Evolutionary conservation across 1,139 yeast species (phyloP), one percentile per base, ranked within the genome.

Genomic region (Lodderomyces parapsilosis): DNA sequence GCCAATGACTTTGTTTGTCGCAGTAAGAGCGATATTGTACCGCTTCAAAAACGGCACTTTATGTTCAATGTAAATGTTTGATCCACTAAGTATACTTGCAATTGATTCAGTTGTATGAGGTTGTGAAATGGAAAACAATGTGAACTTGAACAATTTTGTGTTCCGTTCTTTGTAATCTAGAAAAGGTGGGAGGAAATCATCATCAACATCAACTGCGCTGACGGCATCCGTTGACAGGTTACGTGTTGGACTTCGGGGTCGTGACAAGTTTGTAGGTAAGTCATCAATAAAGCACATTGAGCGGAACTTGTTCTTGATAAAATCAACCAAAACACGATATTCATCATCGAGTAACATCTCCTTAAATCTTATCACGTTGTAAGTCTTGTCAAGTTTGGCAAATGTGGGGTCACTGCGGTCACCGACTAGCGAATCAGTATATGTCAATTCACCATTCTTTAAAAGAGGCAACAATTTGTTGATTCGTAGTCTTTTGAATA

Each of bases 231-330:
- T 41, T 2, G 51, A 13, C 4, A 38, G 46, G 10, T 56, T 57
- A 28, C 55, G 55, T 3, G 49, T 47, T 1, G 61, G 59, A 13
- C 57, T 50, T 4, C 45, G 39, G 2, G 61, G 55, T 14, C 59
- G 42, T 7, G 55, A 49, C 20, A 56, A 41, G 8, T 46, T 53
- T 25, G 56, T 58, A 6, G 88, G 86, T 4, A 49, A 49, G 19
- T 65, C 79, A 5, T 80, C 63, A 24, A 83, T 58, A 6, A 83
- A 70, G 53, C 86, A 75, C 53, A 75, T 58, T 1, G 86, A 67
- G 40, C 91, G 66, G 56, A 82, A 83, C 58, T 80, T 78, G 63
- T 83, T 83, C 55, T 81, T 82, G 36, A 68, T 59, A 72, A 80
- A 83, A 57, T 83, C 90, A 24, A 81, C 73, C 44, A 82, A 64